phyloP scores from a whole-genome alignment of 2,329 filamentous ascomycete genomes.

The Fusarium anguioides region DNA sequence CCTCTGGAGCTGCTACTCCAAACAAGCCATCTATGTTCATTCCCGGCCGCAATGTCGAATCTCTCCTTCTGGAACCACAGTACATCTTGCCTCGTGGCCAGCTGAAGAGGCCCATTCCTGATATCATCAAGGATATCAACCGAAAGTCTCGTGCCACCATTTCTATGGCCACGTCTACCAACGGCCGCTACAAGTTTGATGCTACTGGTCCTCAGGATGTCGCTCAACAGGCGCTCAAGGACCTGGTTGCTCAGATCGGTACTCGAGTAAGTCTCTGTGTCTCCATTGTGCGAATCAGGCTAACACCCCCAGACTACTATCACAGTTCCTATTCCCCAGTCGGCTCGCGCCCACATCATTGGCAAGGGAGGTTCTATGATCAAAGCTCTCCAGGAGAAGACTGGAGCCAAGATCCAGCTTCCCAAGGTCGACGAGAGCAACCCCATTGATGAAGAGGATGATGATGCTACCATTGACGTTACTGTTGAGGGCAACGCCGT shows the following conservation, averaged over 20 bases:
- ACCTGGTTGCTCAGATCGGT: conserved; percentile 88
- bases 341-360: conserved; percentile 89
- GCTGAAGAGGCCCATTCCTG: conserved; percentile 84
- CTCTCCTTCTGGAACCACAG: conserved; percentile 76
- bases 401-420: conserved; percentile 89
- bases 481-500: conserved; percentile 91
- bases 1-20: conserved; percentile 64
- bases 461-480: conserved; percentile 87
- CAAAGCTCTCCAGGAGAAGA: conserved; percentile 88
- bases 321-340: conserved; percentile 83
- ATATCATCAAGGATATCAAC: conserved; percentile 92
- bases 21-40: conserved; percentile 71
- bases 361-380: conserved; percentile 91
- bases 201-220: conserved; percentile 85
- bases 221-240: conserved; percentile 88
- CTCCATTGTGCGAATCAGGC: conserved; percentile 6
- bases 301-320: conserved; percentile 60
- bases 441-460: conserved; percentile 73
- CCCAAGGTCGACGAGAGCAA: conserved; percentile 79
- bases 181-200: conserved; percentile 82
- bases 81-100: conserved; percentile 81
- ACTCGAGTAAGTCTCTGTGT: conserved; percentile 70
- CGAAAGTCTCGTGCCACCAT: conserved; percentile 89
- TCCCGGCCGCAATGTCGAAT: conserved; percentile 84
- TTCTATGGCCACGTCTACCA: conserved; percentile 77